These are phyloP conservation scores for Stemphylium vesicarium DNA, from an alignment of 2,329 filamentous ascomycete genomes.

Conservation along the genomic window DNA sequence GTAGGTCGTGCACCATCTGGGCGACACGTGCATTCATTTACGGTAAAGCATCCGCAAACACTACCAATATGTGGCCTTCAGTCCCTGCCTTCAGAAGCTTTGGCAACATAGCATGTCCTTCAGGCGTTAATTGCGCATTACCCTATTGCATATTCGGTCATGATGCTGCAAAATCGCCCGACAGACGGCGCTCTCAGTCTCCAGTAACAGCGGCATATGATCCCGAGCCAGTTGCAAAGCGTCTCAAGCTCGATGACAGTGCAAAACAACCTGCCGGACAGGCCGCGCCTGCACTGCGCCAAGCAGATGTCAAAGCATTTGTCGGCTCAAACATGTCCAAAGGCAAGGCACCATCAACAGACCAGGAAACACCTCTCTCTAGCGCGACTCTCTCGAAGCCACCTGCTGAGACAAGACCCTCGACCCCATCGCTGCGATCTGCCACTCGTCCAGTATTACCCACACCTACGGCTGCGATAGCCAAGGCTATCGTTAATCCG, in stretches of 20 bases:
- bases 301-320: conserved; percentile 26
- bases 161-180: conserved; percentile 32
- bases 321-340: conserved; percentile 33
- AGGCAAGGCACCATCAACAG: conserved; percentile 11
- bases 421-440: conserved; percentile 25
- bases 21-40: conserved; percentile 13
- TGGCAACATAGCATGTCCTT: conserved; percentile 55
- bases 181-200: conserved; percentile 1
- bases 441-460: conserved; percentile 43
- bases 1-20: conserved; percentile 14
- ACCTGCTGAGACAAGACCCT: background rate
- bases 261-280: conserved; percentile 12
- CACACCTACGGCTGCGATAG: conserved; percentile 27
- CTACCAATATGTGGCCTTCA: conserved; percentile 39
- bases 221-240: conserved; percentile 33
- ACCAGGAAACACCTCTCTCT: conserved; percentile 7
- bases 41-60: conserved; percentile 7
- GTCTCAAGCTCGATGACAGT: conserved; percentile 37
- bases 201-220: conserved; percentile 3
- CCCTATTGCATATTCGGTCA: conserved; percentile 67
- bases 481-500: conserved; percentile 19
- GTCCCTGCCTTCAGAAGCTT: conserved; percentile 34
- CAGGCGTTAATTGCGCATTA: conserved; percentile 56
- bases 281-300: background rate
- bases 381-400: background rate